phyloP scores from a whole-genome alignment of 495 filamentous ascomycete species.

The Aspergillus mulundensis region DNA sequence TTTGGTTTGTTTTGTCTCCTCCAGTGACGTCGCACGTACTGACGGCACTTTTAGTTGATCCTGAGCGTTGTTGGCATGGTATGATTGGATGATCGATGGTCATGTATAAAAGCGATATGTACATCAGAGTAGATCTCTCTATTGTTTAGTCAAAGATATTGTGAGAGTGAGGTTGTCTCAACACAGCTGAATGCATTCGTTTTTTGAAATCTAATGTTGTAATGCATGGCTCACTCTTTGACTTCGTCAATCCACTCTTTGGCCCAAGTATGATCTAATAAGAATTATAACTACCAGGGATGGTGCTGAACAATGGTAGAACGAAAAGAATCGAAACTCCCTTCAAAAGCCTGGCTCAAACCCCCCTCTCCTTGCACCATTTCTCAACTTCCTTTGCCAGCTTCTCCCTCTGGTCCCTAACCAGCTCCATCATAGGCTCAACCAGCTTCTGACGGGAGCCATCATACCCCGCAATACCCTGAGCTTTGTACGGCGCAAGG shows the following conservation, averaged over 20 bases:
- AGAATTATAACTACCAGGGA: background rate
- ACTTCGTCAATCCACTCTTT: background rate
- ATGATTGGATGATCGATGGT: background rate
- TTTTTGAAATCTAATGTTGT: background rate
- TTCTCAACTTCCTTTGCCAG: constrained; percentile 73
- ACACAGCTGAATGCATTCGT: background rate
- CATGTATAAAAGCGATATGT: background rate
- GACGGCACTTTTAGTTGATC: background rate
- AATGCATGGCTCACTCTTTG: background rate
- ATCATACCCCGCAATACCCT: constrained; percentile 15
- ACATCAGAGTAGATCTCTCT: background rate
- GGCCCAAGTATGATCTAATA: background rate
- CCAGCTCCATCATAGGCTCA: constrained; percentile 67
- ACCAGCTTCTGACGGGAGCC: constrained; percentile 38
- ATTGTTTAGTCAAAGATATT: background rate
- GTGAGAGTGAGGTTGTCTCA: background rate
- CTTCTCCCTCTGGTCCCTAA: constrained; percentile 62
- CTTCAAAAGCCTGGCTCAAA: constrained; percentile 21
- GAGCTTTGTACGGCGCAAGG: constrained; percentile 41
- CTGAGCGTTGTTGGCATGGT: background rate
- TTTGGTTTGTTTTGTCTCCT: background rate
- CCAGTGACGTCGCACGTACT: background rate
- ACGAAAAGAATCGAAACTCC: background rate
- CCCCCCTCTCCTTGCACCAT: constrained; percentile 71
- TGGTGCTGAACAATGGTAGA: background rate